Evolutionary conservation across 495 filamentous ascomycete species (phyloP).

Genomic region (Penicillium paradoxum): DNA sequence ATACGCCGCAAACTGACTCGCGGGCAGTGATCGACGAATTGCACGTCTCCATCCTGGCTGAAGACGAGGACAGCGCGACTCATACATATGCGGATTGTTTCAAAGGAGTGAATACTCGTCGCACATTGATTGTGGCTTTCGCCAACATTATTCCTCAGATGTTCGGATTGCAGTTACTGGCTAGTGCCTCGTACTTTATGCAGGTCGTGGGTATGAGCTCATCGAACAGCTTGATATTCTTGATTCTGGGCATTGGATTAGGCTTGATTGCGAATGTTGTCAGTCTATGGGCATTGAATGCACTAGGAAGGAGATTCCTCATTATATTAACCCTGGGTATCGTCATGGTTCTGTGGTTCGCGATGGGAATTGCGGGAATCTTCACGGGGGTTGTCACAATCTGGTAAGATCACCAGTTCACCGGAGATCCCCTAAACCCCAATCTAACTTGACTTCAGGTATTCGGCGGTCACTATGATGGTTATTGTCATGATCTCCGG

Average conservation of each 20-base stretch:
- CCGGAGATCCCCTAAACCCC: too few species aligned
- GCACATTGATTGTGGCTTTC: slow-evolving; percentile 46
- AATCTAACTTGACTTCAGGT: slow-evolving; percentile 17
- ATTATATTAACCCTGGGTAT: slow-evolving; percentile 12
- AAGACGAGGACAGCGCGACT: slow-evolving; percentile 14
- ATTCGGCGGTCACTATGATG: slow-evolving; percentile 27
- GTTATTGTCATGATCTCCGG: slow-evolving; percentile 24
- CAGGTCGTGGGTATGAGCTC: slow-evolving; percentile 32
- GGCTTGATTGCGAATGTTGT: slow-evolving; percentile 29
- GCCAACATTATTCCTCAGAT: slow-evolving; percentile 26
- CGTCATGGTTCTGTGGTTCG: slow-evolving; percentile 24
- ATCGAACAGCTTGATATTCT: slow-evolving; percentile 25
- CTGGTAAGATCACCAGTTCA: slow-evolving; percentile 18
- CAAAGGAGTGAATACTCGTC: slow-evolving; percentile 36
- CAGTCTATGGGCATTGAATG: slow-evolving; percentile 25
- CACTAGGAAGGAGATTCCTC: slow-evolving; percentile 26
- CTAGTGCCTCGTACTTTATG: slow-evolving; percentile 32
- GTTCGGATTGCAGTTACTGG: slow-evolving; percentile 31
- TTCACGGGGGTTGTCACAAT: slow-evolving; percentile 23
- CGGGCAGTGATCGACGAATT: slow-evolving; percentile 17
- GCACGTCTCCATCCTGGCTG: slow-evolving; percentile 20
- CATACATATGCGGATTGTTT: slow-evolving; percentile 42
- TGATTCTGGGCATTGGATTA: slow-evolving; percentile 29
- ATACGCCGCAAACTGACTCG: slow-evolving; percentile 4
- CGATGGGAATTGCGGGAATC: slow-evolving; percentile 32